A percentile compares a stretch with the other conserved stretches of the same genome.
Conservation (phyloP, 2,329 filamentous ascomycete species). For the Phialocephala sp. region DNA sequence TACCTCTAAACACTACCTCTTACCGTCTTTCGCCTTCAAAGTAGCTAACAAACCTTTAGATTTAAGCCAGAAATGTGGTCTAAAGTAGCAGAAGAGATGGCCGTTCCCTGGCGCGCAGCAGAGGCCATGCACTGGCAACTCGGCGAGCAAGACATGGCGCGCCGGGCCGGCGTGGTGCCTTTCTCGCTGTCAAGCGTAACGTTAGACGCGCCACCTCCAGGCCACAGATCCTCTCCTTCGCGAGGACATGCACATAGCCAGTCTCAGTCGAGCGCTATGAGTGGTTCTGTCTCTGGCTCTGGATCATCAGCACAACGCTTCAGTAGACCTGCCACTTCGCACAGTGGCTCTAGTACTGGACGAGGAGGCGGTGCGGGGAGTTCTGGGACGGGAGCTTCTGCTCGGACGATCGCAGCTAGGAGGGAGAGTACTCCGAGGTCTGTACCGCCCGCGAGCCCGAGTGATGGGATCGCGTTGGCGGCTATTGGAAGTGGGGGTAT, state of each 20-base stretch:
- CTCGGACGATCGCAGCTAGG: constrained; percentile 40
- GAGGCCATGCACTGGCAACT: constrained; percentile 99
- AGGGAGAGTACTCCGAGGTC: constrained; percentile 43
- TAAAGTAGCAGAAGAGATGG: constrained; percentile 93
- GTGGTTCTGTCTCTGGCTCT: constrained; percentile 15
- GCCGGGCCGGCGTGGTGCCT: constrained; percentile 85
- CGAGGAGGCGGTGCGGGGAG: constrained; percentile 13
- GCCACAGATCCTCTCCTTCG: constrained; percentile 51
- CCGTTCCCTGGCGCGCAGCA: constrained; percentile 90
- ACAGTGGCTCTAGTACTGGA: constrained; percentile 24
- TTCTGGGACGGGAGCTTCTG: constrained; percentile 19
- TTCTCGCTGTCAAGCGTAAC: constrained; percentile 72
- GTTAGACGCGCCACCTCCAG: constrained; percentile 49
- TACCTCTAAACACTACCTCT: constrained; percentile 4
- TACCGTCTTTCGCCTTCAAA: constrained; percentile 5
- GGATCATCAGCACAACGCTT: constrained; percentile 31
- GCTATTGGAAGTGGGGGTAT: constrained; percentile 39
- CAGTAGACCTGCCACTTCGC: constrained; percentile 35
- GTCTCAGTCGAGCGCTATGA: constrained; percentile 36
- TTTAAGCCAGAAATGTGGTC: constrained; percentile 99
- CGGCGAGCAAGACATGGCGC: constrained; percentile 91
- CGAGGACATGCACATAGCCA: constrained; percentile 40
- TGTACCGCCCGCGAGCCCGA: constrained; percentile 46
- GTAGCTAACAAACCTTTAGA: constrained; percentile 53
- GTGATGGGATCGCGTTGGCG: constrained; percentile 43